Conservation (phyloP, 768 basidiomycete genomes). For the Mycena metata region DNA sequence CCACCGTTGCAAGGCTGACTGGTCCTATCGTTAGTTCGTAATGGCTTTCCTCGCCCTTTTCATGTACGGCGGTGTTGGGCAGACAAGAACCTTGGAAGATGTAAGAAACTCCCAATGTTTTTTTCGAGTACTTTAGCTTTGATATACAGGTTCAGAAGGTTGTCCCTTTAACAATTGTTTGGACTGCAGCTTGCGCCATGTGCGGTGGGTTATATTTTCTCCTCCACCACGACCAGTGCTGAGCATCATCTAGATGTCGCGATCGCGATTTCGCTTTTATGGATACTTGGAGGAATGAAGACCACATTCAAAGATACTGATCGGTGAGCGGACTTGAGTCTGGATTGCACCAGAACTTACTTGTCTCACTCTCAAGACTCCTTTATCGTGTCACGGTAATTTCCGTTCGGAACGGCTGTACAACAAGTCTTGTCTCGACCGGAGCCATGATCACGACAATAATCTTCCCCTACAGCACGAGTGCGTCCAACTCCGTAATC, state of each 20-base stretch:
- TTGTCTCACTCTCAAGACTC: not conserved
- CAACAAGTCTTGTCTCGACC: not conserved
- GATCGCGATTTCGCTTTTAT: conserved; percentile 18
- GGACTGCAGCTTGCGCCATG: not conserved
- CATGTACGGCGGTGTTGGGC: not conserved
- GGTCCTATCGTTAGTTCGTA: not conserved
- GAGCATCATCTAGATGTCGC: conserved; percentile 10
- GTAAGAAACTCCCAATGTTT: no score
- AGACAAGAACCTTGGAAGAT: not conserved
- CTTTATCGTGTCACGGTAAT: conserved; percentile 13
- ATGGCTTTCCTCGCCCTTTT: not conserved
- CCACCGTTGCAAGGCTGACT: not conserved
- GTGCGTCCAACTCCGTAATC: not conserved
- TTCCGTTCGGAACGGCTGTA: conserved; percentile 18
- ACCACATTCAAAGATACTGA: not conserved
- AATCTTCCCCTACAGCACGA: not conserved
- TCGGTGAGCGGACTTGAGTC: not conserved
- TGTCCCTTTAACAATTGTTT: not conserved
- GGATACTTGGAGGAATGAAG: not conserved
- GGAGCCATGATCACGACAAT: not conserved
- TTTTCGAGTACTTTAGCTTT: no score
- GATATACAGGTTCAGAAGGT: not conserved
- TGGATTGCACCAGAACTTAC: no score
- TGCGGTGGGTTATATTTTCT: not conserved
- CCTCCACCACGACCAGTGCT: no score